Evolutionary conservation across 140 eudicot species (phyloP).

Genomic region (Artemisia princeps): DNA sequence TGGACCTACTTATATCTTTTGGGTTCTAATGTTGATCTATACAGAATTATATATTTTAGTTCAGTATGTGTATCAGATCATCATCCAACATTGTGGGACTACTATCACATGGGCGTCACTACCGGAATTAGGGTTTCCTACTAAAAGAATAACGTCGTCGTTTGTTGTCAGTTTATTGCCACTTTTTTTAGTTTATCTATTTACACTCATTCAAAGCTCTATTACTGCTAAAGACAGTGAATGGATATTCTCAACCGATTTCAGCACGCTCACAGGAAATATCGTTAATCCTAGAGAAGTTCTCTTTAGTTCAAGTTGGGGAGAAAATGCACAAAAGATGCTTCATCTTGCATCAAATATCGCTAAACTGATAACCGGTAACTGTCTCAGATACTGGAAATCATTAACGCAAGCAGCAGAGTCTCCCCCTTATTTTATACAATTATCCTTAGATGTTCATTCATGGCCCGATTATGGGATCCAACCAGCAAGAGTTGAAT

Average conservation of each 20-base stretch:
- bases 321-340: slow-evolving; percentile 35
- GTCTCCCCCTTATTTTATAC: slow-evolving; percentile 95
- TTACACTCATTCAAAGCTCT: slow-evolving; percentile 95
- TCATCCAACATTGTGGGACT: slow-evolving; percentile 91
- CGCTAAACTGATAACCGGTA: slow-evolving; percentile 36
- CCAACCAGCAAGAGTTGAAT: slow-evolving; percentile 90
- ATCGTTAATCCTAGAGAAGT: slow-evolving; percentile 31
- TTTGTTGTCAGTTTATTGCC: slow-evolving; percentile 85
- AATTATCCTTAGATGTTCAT: slow-evolving; percentile 83
- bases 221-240: slow-evolving; percentile 95
- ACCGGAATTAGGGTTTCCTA: slow-evolving; percentile 76
- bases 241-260: slow-evolving; percentile 62
- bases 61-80: slow-evolving; percentile 85
- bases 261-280: slow-evolving; percentile 40
- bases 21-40: slow-evolving; percentile 87
- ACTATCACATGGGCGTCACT: slow-evolving; percentile 58
- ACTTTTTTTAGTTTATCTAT: slow-evolving; percentile 78
- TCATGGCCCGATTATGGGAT: slow-evolving; percentile 96
- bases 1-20: slow-evolving; percentile 81
- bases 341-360: slow-evolving; percentile 35
- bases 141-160: slow-evolving; percentile 57
- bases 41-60: slow-evolving; percentile 76
- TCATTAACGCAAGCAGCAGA: slow-evolving; percentile 93
- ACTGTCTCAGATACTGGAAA: slow-evolving; percentile 67
- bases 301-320: slow-evolving; percentile 51